These are phyloP conservation scores for Alternaria incomplexa DNA, from an alignment of 2,329 filamentous ascomycete genomes.

Conservation along the genomic window DNA sequence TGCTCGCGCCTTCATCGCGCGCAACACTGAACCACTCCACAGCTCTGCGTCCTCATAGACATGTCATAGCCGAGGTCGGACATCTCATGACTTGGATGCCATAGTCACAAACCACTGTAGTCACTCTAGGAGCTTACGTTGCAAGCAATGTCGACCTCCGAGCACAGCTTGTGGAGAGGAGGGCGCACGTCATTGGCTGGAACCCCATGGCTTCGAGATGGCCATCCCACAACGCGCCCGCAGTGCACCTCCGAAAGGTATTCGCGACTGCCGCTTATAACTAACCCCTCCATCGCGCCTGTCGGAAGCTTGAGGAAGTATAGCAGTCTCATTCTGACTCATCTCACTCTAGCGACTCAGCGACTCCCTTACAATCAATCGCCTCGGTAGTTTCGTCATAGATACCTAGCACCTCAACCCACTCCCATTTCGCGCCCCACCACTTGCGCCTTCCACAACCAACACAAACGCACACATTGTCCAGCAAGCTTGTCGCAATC, in stretches of 20 bases:
- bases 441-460: conserved; percentile 8
- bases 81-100: not conserved
- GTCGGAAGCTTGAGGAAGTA: conserved; percentile 13
- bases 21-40: conserved; percentile 6
- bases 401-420: conserved; percentile 25
- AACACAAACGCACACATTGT: not conserved
- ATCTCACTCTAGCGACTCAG: conserved; percentile 9
- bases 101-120: conserved; percentile 8
- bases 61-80: not conserved
- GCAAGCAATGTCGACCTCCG: conserved; percentile 27
- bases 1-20: not conserved
- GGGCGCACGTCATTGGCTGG: conserved; percentile 33
- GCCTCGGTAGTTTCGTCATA: conserved; percentile 43
- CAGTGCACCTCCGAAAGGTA: conserved; percentile 12
- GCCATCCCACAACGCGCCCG: conserved; percentile 29
- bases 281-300: conserved; percentile 12
- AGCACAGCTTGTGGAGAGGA: conserved; percentile 33
- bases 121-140: conserved; percentile 10
- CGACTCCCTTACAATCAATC: conserved; percentile 25
- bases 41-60: not conserved
- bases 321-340: conserved; percentile 22
- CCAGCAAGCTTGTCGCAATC: conserved; percentile 1
- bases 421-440: conserved; percentile 18
- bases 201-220: conserved; percentile 19
- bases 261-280: conserved; percentile 13